Evolutionary conservation across 164 flowering plant genomes (phyloP).

Genomic region (Amborella trichopoda): DNA sequence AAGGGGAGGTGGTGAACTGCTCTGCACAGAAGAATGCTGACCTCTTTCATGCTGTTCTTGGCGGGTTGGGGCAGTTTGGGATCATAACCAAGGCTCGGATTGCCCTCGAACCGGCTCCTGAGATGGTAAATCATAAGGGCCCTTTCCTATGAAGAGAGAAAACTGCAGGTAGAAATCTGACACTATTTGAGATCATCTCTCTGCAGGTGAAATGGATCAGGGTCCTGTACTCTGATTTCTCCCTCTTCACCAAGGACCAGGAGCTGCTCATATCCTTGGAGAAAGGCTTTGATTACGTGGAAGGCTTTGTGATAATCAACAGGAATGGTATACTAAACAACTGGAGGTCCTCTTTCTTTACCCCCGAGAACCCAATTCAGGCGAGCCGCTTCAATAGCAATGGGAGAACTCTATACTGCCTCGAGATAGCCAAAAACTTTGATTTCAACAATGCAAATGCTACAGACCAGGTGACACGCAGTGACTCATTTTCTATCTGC

Average conservation of each 20-base stretch:
- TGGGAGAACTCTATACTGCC: slow-evolving; percentile 62
- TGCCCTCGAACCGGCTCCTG: slow-evolving; percentile 68
- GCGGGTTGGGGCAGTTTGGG: slow-evolving; percentile 95
- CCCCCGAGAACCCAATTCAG: slow-evolving; percentile 55
- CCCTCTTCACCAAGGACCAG: slow-evolving; percentile 61
- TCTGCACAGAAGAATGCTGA: slow-evolving; percentile 55
- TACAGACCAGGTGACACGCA: slow-evolving; percentile 41
- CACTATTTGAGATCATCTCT: neutral
- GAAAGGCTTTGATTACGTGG: slow-evolving; percentile 67
- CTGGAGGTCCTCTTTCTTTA: slow-evolving; percentile 81
- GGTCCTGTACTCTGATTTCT: slow-evolving; percentile 65
- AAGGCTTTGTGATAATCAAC: slow-evolving; percentile 82
- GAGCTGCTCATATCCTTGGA: slow-evolving; percentile 53
- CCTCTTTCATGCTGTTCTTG: slow-evolving; percentile 69
- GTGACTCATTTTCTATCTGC: too few species aligned
- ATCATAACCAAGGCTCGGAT: slow-evolving; percentile 80
- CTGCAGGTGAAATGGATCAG: slow-evolving; percentile 87
- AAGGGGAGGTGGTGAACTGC: slow-evolving; percentile 66
- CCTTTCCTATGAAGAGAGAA: neutral
- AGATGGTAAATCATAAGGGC: slow-evolving; percentile 37
- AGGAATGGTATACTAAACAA: slow-evolving; percentile 65
- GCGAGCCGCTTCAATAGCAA: slow-evolving; percentile 65
- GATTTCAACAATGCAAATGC: slow-evolving; percentile 27
- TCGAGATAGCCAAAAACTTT: slow-evolving; percentile 73
- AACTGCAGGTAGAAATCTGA: neutral